Evolutionary conservation across 1,284 basidiomycete genomes (phyloP).

Genomic region (Anthracocystis panici-leucophaei): DNA sequence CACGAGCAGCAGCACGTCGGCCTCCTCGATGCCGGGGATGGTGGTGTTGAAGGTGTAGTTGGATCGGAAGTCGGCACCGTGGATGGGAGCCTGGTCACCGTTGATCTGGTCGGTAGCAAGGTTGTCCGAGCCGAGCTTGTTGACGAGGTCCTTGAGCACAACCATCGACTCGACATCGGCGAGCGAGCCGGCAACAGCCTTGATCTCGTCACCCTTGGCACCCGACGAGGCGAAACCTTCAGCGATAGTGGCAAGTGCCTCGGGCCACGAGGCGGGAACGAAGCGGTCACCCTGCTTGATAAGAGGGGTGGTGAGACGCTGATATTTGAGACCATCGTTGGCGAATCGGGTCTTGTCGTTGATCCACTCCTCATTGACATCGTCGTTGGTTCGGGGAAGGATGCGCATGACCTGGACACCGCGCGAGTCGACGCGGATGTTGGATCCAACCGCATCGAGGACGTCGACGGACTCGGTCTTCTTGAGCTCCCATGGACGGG

Average conservation of each 20-base stretch:
- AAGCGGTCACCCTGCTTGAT: constrained; percentile 93
- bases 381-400: constrained; percentile 95
- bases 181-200: constrained; percentile 90
- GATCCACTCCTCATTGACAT: constrained; percentile 99
- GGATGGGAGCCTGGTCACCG: constrained; percentile 77
- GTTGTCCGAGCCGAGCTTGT: constrained; percentile 96
- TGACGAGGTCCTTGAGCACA: constrained; percentile 91
- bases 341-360: constrained; percentile 98
- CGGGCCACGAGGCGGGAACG: constrained; percentile 90
- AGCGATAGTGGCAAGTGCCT: constrained; percentile 83
- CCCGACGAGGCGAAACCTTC: constrained; percentile 83
- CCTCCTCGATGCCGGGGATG: constrained; percentile 89
- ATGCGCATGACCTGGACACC: constrained; percentile 97
- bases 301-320: constrained; percentile 92
- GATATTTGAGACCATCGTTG: constrained; percentile 94
- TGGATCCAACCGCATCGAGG: constrained; percentile 97
- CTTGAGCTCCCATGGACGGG: constrained; percentile 98
- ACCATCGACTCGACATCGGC: constrained; percentile 95
- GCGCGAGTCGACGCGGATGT: constrained; percentile 95
- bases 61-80: constrained; percentile 90
- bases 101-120: constrained; percentile 82
- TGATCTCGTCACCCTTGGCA: constrained; percentile 93
- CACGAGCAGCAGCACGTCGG: constrained; percentile 92
- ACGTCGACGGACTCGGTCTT: constrained; percentile 97
- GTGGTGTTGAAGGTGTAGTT: constrained; percentile 98